phyloP scores from a whole-genome alignment of 78 protist species.

The Neovahlkampfia damariscottae region DNA sequence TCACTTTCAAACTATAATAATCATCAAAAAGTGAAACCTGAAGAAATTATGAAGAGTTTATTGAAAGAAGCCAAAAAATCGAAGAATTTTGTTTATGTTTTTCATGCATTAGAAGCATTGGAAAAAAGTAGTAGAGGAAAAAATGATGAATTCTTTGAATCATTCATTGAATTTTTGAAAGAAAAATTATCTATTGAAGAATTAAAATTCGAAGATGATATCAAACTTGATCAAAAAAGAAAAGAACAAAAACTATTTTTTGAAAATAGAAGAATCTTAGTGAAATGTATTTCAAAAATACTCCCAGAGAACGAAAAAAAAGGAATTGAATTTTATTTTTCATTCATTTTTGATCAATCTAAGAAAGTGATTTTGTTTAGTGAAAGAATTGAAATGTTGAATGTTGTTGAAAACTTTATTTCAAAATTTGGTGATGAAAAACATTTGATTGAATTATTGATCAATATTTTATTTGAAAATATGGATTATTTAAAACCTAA shows the following conservation, averaged over 20 bases:
- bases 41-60: not conserved
- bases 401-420: too few relatives aligned
- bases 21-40: not conserved
- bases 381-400: too few relatives aligned
- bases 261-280: too few relatives aligned
- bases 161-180: not conserved
- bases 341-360: too few relatives aligned
- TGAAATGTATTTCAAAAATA: too few relatives aligned
- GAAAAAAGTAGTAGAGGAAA: not conserved
- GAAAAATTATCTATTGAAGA: not conserved
- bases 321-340: too few relatives aligned
- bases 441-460: too few relatives aligned
- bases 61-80: not conserved
- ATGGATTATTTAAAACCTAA: too few relatives aligned
- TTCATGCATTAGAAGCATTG: not conserved
- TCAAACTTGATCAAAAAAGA: not conserved
- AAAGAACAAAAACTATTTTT: not conserved
- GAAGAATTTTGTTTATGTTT: not conserved
- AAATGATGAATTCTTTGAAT: not conserved
- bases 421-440: too few relatives aligned
- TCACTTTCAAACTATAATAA: not conserved
- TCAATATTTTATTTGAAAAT: too few relatives aligned
- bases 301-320: too few relatives aligned
- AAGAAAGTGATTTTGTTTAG: too few relatives aligned
- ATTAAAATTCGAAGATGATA: not conserved